These are phyloP conservation scores for Ganoderma lingzhi DNA, from an alignment of 1,284 basidiomycete species.

Conservation along the genomic window DNA sequence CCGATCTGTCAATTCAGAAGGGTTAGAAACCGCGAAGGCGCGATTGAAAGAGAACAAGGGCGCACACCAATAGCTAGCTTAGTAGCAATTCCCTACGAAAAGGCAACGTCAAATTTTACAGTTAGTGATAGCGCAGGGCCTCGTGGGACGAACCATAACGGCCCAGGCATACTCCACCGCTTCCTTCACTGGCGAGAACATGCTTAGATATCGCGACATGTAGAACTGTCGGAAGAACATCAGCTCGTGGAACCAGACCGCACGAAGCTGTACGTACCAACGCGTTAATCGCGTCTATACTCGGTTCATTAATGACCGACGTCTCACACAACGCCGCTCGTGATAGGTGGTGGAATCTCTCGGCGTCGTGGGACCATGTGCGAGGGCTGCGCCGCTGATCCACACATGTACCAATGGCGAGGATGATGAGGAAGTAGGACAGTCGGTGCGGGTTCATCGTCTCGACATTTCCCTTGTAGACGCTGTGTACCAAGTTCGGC, in stretches of 20 bases:
- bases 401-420: slow-evolving; percentile 68
- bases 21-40: slow-evolving; percentile 23
- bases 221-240: slow-evolving; percentile 57
- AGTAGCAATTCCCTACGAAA: slow-evolving; percentile 39
- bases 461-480: slow-evolving; percentile 61
- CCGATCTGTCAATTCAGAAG: slow-evolving; percentile 54
- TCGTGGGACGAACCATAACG: slow-evolving; percentile 59
- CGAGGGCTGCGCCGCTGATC: slow-evolving; percentile 58
- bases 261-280: slow-evolving; percentile 52
- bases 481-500: slow-evolving; percentile 69
- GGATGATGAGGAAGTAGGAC: slow-evolving; percentile 67
- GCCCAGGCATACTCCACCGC: slow-evolving; percentile 75
- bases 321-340: slow-evolving; percentile 67
- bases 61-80: slow-evolving; percentile 61
- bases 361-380: slow-evolving; percentile 59
- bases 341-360: slow-evolving; percentile 69
- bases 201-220: slow-evolving; percentile 76
- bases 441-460: slow-evolving; percentile 68
- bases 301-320: slow-evolving; percentile 70
- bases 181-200: slow-evolving; percentile 73
- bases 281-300: slow-evolving; percentile 68
- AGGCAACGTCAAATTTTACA: background rate
- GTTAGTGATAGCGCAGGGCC: slow-evolving; percentile 25
- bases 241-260: slow-evolving; percentile 4
- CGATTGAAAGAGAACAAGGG: slow-evolving; percentile 30